phyloP scores from a whole-genome alignment of 148 eudicot species.

The Limonium bicolor region DNA sequence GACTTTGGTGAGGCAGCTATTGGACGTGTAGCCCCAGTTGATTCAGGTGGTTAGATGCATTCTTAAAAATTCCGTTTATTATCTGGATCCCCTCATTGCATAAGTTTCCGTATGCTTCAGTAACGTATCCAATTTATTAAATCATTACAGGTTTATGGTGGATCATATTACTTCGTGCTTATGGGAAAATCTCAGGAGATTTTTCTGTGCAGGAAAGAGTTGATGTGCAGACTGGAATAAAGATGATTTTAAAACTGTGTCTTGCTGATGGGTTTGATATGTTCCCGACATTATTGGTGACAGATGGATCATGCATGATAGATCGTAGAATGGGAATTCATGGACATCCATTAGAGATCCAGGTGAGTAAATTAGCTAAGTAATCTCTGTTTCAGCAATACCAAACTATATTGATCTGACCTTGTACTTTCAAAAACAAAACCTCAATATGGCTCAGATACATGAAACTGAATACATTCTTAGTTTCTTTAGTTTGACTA shows the following conservation, averaged over 20 bases:
- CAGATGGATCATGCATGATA: constrained; percentile 56
- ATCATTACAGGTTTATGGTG: constrained; percentile 37
- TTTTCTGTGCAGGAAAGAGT: constrained; percentile 37
- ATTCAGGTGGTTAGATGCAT: constrained; percentile 21
- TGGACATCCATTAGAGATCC: constrained; percentile 53
- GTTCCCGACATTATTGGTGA: constrained; percentile 45
- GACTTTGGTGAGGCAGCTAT: constrained; percentile 54
- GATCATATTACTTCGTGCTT: constrained; percentile 44
- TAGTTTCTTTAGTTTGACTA: no score
- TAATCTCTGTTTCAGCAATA: no score
- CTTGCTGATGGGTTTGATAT: constrained; percentile 54
- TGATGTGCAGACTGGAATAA: constrained; percentile 56
- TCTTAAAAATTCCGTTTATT: neutral
- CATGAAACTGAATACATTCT: no score
- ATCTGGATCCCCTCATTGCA: neutral
- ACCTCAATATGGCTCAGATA: no score
- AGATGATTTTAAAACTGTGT: constrained; percentile 40
- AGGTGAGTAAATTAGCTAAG: constrained; percentile 18
- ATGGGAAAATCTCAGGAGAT: constrained; percentile 43
- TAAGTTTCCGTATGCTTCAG: neutral
- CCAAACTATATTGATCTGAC: no score
- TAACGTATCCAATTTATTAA: neutral
- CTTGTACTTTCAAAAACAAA: no score
- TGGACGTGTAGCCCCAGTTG: constrained; percentile 53
- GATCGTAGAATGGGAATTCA: constrained; percentile 55